Evolutionary conservation across 2,329 filamentous ascomycete species (phyloP), one percentile per base, ranked within the genome.

Genomic region (Proliferodiscus dingleyae): DNA sequence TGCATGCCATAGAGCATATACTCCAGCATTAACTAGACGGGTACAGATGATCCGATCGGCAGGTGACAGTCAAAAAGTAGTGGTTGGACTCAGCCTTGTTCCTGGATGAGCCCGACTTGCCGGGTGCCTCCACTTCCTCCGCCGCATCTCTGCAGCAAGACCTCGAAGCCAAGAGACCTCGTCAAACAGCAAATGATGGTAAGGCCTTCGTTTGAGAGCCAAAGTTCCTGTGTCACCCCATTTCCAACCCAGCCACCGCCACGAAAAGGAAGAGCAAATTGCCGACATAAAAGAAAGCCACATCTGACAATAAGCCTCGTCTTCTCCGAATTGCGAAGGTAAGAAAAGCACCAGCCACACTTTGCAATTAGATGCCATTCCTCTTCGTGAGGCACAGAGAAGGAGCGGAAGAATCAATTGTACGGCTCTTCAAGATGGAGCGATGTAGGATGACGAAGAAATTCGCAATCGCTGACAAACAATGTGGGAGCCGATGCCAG

Each of bases 381-480:
- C 29, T 32, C n/a, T 6, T n/a, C 13, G 29, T 15, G 16, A 15
- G 29, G 29, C 29, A 32, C 13, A 32, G 5, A 15, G 13, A 32
- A 32, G 2, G 13, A 32, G 29, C 4, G n/a, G n/a, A 13, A 32
- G 8, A 5, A 32, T 32, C 9, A 15, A 32, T 8, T 32, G n/a
- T n/a, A n/a, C n/a, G n/a, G n/a, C n/a, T n/a, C n/a, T n/a, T n/a
- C n/a, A n/a, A 28, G 26, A 28, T 28, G 26, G 13, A 28, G 7
- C 26, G 13, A 26, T 26, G 24, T 11, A 26, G 24, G 11, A 26
- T 6, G 6, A 11, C 1, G 34, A 8, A 9, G 22, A 37, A 15
- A 37, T 37, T 37, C 19, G 34, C 34, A 37, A 37, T 37, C 19
- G 34, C 34, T 37, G 34, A 37, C 34, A 37, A 37, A 37, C 18